Evolutionary conservation across 2,329 filamentous ascomycete genomes (phyloP), one percentile per base, ranked within the genome.

Genomic region (Septoria linicola): DNA sequence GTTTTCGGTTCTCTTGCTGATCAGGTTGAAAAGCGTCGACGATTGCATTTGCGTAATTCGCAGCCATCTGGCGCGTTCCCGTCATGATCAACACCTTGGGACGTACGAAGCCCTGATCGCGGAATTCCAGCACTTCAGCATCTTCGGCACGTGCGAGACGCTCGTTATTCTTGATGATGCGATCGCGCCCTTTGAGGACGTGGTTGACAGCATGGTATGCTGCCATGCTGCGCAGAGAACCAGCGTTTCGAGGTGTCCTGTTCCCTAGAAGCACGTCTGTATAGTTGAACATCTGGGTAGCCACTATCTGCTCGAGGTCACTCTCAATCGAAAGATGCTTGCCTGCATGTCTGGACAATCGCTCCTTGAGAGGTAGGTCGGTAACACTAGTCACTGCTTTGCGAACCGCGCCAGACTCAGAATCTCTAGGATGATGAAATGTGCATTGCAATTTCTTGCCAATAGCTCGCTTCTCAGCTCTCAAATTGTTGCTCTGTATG

Each of bases 91-190:
- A 79, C 5, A 96, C 85, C 67, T 97, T 97, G 6, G 93, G 93
- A 4, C 93, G 79, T 0, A 92, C 96, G 70, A 96, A 99, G 0
- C 93, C 93, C 71, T 99, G 93, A 61, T 99, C 93, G 57, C 90
- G 83, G 14, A 90, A 76, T 59, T 96, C 89, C 3, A 87, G 73
- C 31, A 88, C 84, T 3, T 45, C 41, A 7, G 41, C 16, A 16
- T 50, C 45, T 3, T 64, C 58, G 47, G 86, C 82, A 61, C 84
- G 84, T 8, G 85, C 77, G 8, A 95, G 72, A 58, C 84, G 88
- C 47, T 87, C 82, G 65, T 91, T 97, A 72, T 97, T 95, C 71
- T 96, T 97, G 54, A 97, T 81, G 0, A 97, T 87, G 23, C 84
- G 82, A 65, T 97, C 92, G 59, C 93, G 84, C 1, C 92, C 96